These are phyloP conservation scores for Cryphonectria carpinicola DNA, from an alignment of 2,329 filamentous ascomycete genomes.

Conservation along the genomic window DNA sequence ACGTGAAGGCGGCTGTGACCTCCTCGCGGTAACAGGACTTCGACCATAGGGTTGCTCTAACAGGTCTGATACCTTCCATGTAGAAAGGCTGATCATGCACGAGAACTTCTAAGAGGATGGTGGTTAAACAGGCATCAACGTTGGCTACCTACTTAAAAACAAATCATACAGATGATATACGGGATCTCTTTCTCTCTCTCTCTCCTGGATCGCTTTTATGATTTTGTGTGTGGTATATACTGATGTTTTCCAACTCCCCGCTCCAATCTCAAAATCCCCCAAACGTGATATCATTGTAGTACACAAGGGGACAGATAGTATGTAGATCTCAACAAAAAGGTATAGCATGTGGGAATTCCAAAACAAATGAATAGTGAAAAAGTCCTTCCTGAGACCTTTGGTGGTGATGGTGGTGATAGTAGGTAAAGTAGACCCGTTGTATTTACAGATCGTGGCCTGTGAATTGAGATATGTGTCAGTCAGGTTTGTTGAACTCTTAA, in stretches of 20 bases:
- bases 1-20: neutral
- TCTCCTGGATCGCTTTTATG: neutral
- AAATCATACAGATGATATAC: neutral
- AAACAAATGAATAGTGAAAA: neutral
- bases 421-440: neutral
- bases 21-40: neutral
- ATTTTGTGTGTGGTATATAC: neutral
- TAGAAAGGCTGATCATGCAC: neutral
- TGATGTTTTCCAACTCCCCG: neutral
- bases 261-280: neutral
- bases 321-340: neutral
- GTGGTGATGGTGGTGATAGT: neutral
- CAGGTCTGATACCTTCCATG: neutral
- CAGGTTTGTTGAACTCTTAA: neutral
- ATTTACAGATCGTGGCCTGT: constrained; percentile 4
- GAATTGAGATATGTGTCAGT: neutral
- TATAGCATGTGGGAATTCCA: neutral
- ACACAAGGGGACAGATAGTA: neutral
- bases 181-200: too few relatives aligned
- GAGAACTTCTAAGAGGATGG: neutral
- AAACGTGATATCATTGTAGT: neutral
- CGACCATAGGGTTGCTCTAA: neutral
- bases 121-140: neutral
- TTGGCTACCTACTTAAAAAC: neutral
- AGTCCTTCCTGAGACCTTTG: neutral